Conservation (phyloP, 306 rosid species). For the Inga laurina region DNA sequence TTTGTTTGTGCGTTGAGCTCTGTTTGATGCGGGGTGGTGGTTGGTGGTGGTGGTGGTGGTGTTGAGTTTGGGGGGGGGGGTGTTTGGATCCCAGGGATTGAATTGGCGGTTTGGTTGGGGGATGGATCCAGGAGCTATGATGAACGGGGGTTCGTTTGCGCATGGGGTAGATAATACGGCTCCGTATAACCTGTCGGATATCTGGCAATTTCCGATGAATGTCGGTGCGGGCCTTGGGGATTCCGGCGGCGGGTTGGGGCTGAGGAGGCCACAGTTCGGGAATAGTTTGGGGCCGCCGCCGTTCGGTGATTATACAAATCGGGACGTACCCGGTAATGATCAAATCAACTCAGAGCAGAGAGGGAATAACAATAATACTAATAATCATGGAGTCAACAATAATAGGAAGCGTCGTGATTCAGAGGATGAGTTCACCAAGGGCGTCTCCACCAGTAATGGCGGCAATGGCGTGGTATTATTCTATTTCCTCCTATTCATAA, state of each 20-base stretch:
- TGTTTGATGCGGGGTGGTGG: slow-evolving; percentile 15
- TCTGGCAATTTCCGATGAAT: slow-evolving; percentile 68
- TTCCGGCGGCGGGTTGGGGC: slow-evolving; percentile 45
- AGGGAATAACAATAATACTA: not conserved
- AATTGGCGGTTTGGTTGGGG: not conserved
- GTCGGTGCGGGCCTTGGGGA: slow-evolving; percentile 31
- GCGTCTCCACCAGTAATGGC: slow-evolving; percentile 56
- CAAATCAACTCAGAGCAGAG: slow-evolving; percentile 46
- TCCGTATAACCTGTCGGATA: slow-evolving; percentile 65
- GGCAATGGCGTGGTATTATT: slow-evolving; percentile 56
- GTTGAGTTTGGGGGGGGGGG: slow-evolving; percentile 10
- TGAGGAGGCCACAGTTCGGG: slow-evolving; percentile 47
- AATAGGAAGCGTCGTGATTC: slow-evolving; percentile 60
- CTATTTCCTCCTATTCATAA: not conserved
- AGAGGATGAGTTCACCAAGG: slow-evolving; percentile 55
- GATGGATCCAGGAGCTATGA: slow-evolving; percentile 81
- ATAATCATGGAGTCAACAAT: slow-evolving; percentile 23
- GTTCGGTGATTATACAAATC: slow-evolving; percentile 46
- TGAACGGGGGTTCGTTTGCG: slow-evolving; percentile 45
- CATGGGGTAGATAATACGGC: slow-evolving; percentile 41
- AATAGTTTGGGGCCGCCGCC: slow-evolving; percentile 40
- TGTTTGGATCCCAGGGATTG: not conserved
- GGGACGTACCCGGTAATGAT: slow-evolving; percentile 40
- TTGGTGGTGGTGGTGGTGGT: not conserved
- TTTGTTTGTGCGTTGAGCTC: not conserved